Base-by-base conservation (phyloP, 306 rosid genomes). In the Erythrophleum fordii region DNA sequence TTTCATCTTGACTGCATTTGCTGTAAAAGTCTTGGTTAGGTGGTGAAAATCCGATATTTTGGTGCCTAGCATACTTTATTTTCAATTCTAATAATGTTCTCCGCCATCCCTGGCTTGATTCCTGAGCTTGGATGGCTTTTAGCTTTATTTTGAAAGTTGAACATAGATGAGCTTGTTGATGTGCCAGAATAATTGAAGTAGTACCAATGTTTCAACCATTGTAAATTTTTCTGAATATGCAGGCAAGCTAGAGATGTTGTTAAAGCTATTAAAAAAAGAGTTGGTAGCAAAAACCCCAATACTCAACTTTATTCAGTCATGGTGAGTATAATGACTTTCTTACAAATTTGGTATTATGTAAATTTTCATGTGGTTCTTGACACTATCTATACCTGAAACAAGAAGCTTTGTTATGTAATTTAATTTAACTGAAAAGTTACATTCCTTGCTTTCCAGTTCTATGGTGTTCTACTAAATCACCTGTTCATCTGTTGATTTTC, bases 181-280 rank as follows among this genome's bases (percentile, higher is more conserved):
- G 56, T 69, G 70, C 69, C 77, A 48, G 46, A 55, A 73, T 74
- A 64, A 73, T 60, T 34, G n/a, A 61, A 26, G 48, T 28, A 13
- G 55, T 34, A 23, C 56, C 41, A 44, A 35, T 60, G n/a, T 72
- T 70, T 75, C 76, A 62, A 76, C 77, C 29, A n/a, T 75, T 41
- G 0, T 51, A 68, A 55, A 34, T n/a, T 73, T 23, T 73, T 79
- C 78, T 62, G 72, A 80, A 41, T 61, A 59, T 78, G 88, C 88
- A 95, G 98, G 85, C 92, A 89, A 80, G 92, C 95, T 80, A 90
- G 82, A 81, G 97, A 90, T 60, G 93, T 82, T 70, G 84, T 91
- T 23, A 95, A 95, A 87, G 95, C 92, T 60, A 90, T 95, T 44
- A 95, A 95, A 83, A 95, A 95, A 82, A 87, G 85, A 58, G 48